Evolutionary conservation across 1,139 yeast species (phyloP).

Genomic region (Blastobotrys arbuscula): DNA sequence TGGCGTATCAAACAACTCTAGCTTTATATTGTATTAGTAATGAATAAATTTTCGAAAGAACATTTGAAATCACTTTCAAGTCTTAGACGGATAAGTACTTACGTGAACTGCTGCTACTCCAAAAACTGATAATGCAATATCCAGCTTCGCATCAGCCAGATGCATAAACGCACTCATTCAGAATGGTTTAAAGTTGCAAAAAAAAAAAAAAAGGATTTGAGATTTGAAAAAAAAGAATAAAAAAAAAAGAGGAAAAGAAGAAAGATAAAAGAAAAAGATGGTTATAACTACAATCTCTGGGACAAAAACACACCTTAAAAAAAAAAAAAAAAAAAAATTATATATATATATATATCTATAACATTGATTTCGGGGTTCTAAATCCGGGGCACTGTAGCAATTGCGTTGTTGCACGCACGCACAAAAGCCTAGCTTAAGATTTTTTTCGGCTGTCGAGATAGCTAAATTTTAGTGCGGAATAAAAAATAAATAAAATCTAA

Average conservation of each 20-base stretch:
- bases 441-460: too few species aligned
- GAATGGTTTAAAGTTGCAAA: not conserved
- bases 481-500: too few species aligned
- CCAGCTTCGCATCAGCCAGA: slow-evolving; percentile 19
- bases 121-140: slow-evolving; percentile 24
- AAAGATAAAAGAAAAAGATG: not conserved
- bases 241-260: not conserved
- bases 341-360: too few species aligned
- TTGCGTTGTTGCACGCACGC: too few species aligned
- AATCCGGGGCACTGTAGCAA: not conserved
- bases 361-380: not conserved
- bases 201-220: too few species aligned
- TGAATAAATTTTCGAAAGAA: not conserved
- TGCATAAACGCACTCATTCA: slow-evolving; percentile 15
- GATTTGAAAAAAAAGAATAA: not conserved
- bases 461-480: too few species aligned
- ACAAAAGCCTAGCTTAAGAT: too few species aligned
- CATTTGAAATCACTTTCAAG: not conserved
- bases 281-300: not conserved
- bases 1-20: slow-evolving; percentile 23
- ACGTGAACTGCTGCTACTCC: slow-evolving; percentile 26
- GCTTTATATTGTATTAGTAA: slow-evolving; percentile 1
- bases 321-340: too few species aligned
- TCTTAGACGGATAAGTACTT: slow-evolving; percentile 8
- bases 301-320: not conserved